A percentile compares a stretch with the other conserved stretches of the same genome.
phyloP scores from a whole-genome alignment of 192 early-diverging fungal genomes.

The Coemansia sp. region DNA sequence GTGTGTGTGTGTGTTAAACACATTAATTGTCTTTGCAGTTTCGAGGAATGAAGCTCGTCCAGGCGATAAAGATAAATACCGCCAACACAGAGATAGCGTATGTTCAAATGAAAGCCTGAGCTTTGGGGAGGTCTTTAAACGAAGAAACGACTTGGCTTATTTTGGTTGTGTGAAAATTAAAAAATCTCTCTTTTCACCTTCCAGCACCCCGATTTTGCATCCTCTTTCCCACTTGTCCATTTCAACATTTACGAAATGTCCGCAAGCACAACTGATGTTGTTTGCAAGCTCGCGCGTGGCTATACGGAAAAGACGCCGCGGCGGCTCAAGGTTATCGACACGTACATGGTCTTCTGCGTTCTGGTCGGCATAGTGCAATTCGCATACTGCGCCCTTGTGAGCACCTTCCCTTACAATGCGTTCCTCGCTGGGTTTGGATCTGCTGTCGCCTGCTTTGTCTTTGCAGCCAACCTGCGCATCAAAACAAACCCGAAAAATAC shows the following conservation, averaged over 20 bases:
- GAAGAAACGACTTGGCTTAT: no score
- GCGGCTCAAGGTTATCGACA: slow-evolving; percentile 86
- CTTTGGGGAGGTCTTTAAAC: no score
- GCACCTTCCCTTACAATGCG: slow-evolving; percentile 97
- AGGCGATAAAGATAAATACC: no score
- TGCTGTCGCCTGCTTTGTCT: slow-evolving; percentile 88
- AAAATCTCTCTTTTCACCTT: neutral
- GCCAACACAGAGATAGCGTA: no score
- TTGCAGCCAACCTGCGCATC: slow-evolving; percentile 87
- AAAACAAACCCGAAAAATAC: slow-evolving; percentile 84
- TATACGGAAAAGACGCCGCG: slow-evolving; percentile 71
- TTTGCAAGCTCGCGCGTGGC: slow-evolving; percentile 21
- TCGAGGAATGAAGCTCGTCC: no score
- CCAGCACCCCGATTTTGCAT: neutral
- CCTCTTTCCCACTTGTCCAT: neutral
- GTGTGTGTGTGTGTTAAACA: no score
- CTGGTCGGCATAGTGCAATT: slow-evolving; percentile 91
- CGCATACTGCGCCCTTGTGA: slow-evolving; percentile 77
- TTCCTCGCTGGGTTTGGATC: slow-evolving; percentile 95
- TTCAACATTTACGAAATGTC: neutral
- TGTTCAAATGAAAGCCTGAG: no score
- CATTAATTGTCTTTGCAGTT: no score
- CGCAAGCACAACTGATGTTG: slow-evolving; percentile 5
- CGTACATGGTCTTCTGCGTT: slow-evolving; percentile 89
- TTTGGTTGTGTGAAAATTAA: neutral